Base-by-base conservation (phyloP, 306 rosid genomes). In the Ceratonia siliqua region DNA sequence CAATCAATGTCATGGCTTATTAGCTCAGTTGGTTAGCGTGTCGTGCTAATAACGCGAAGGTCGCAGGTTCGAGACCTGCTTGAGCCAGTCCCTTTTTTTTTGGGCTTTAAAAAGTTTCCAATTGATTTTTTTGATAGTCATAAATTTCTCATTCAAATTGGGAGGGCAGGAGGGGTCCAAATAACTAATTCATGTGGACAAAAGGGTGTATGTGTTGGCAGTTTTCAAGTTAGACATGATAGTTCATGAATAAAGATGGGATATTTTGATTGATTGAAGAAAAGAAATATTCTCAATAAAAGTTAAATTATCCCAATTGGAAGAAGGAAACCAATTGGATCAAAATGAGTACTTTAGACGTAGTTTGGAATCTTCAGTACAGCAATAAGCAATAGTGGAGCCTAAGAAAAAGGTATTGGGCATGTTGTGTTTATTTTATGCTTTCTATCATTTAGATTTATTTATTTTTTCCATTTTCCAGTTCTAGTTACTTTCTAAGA, bases 191-290 rank as follows among this genome's bases (percentile, higher is more conserved):
- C 78, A 68, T 63, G 65, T 4, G 73, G 76, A 78, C 75, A 77
- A 77, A 77, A 77, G 81, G 82, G 53, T 76, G 66, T 68, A 46
- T 81, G 78, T 67, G 42, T 79, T 42, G 85, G 80, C 57, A 79
- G 82, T 62, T 77, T 82, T 82, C 78, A 77, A 78, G 79, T 84
- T 85, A 74, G 83, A 85, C 81, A 81, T 84, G 91, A 84, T 86
- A 42, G 87, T 87, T 84, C 82, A 73, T 78, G 83, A 84, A 81
- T 82, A 83, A 78, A 83, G 85, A 71, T 79, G 73, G 71, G 88
- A 75, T 81, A 68, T 78, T 74, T 83, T 80, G 77, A 74, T 83
- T 78, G 79, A 78, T 42, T 50, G 73, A 43, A 50, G 62, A 76
- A 54, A 72, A 43, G 27, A 79, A 77, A 86, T 74, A 81, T 79